These are phyloP conservation scores for Ophiocordyceps robertsii DNA, from an alignment of 2,329 filamentous ascomycete genomes.

Conservation along the genomic window DNA sequence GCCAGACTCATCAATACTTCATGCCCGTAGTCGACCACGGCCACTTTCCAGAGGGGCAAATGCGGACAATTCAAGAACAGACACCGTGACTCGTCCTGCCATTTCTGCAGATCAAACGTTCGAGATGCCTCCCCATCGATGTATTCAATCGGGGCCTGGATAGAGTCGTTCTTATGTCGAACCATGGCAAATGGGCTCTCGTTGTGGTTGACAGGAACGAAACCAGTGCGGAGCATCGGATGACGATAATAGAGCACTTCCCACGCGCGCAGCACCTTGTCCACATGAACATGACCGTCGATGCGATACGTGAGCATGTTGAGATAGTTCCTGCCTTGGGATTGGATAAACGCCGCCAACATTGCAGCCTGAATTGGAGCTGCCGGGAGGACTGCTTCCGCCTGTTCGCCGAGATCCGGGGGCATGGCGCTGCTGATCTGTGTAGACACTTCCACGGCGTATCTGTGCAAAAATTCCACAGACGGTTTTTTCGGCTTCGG, in stretches of 20 bases:
- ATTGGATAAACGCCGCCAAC: slow-evolving; percentile 59
- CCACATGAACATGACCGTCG: slow-evolving; percentile 20
- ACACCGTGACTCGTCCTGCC: slow-evolving; percentile 20
- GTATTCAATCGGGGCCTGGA: slow-evolving; percentile 5
- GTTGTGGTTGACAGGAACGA: slow-evolving; percentile 46
- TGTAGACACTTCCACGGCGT: slow-evolving; percentile 17
- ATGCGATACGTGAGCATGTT: slow-evolving; percentile 53
- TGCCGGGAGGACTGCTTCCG: slow-evolving; percentile 59
- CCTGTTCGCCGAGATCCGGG: slow-evolving; percentile 6
- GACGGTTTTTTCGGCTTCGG: background rate
- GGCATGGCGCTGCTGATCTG: slow-evolving; percentile 13
- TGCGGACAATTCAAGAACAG: slow-evolving; percentile 30
- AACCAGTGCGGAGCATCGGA: slow-evolving; percentile 66
- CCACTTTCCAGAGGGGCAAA: slow-evolving; percentile 49
- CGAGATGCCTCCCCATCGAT: background rate
- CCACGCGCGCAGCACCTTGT: slow-evolving; percentile 46
- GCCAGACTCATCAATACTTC: slow-evolving; percentile 26
- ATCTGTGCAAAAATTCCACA: slow-evolving; percentile 25
- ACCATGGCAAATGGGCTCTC: slow-evolving; percentile 63
- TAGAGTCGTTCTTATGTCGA: slow-evolving; percentile 28
- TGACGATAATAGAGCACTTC: slow-evolving; percentile 34
- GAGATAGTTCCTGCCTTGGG: slow-evolving; percentile 56
- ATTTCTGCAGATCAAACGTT: slow-evolving; percentile 18
- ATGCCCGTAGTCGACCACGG: slow-evolving; percentile 23
- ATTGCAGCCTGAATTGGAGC: slow-evolving; percentile 71